Percentiles rank a stretch among this genome's conserved stretches.
Evolutionary conservation across 2,329 filamentous ascomycete genomes (phyloP).

Genomic region (Ophiostoma ulmi): DNA sequence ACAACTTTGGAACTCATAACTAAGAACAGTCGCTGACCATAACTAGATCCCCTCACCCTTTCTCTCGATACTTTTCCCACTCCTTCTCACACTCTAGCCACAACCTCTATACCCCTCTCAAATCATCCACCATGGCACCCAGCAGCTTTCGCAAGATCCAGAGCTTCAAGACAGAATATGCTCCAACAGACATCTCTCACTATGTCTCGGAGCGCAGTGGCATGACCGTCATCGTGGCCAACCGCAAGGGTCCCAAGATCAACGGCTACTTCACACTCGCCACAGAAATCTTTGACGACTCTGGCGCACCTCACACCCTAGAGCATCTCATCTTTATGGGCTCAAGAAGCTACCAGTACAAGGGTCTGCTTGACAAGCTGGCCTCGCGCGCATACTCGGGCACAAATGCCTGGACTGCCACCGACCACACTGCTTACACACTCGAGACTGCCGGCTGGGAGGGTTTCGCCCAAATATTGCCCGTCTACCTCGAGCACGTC

Average conservation of each 20-base stretch:
- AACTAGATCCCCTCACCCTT: not conserved
- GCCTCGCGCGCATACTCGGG: slow-evolving; percentile 87
- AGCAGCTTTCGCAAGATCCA: slow-evolving; percentile 75
- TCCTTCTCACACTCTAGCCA: slow-evolving; percentile 22
- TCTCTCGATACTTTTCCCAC: not conserved
- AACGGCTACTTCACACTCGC: slow-evolving; percentile 92
- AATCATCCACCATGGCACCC: slow-evolving; percentile 47
- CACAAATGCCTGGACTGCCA: slow-evolving; percentile 96
- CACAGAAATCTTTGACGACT: slow-evolving; percentile 96
- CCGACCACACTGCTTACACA: slow-evolving; percentile 93
- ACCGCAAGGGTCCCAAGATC: slow-evolving; percentile 90
- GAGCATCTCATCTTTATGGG: slow-evolving; percentile 84
- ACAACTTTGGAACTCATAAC: not conserved
- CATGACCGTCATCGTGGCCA: slow-evolving; percentile 88
- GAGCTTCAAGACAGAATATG: slow-evolving; percentile 83
- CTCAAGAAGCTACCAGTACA: slow-evolving; percentile 88
- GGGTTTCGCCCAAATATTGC: slow-evolving; percentile 88
- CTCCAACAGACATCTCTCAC: slow-evolving; percentile 79
- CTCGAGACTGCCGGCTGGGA: slow-evolving; percentile 95
- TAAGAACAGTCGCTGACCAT: not conserved
- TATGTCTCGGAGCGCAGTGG: slow-evolving; percentile 95
- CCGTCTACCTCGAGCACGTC: slow-evolving; percentile 92
- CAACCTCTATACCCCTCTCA: slow-evolving; percentile 24
- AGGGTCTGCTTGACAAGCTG: slow-evolving; percentile 89
- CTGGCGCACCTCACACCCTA: slow-evolving; percentile 82